These are phyloP conservation scores for Podosphaera xanthii DNA, from an alignment of 2,329 filamentous ascomycete genomes.

Conservation along the genomic window DNA sequence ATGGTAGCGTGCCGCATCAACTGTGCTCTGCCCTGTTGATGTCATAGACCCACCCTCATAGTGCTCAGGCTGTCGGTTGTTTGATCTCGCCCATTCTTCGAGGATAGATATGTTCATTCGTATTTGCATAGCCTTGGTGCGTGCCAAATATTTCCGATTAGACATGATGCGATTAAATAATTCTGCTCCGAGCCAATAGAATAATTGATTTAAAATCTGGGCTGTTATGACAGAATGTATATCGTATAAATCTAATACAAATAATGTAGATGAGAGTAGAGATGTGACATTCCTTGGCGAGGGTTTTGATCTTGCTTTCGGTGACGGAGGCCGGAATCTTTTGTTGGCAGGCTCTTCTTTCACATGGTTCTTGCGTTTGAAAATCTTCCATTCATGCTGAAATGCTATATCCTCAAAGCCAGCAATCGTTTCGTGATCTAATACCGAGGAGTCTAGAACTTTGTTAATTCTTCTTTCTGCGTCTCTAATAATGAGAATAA, in stretches of 20 bases:
- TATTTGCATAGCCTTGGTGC: constrained; percentile 98
- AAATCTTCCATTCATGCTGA: constrained; percentile 95
- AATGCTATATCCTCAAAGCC: constrained; percentile 94
- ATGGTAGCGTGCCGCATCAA: constrained; percentile 65
- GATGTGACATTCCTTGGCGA: constrained; percentile 92
- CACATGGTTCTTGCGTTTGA: constrained; percentile 73
- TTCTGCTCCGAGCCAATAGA: constrained; percentile 92
- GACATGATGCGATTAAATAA: constrained; percentile 97
- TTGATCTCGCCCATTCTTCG: constrained; percentile 86
- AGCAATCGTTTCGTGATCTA: constrained; percentile 94
- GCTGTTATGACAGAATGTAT: constrained; percentile 90
- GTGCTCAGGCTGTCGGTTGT: constrained; percentile 86
- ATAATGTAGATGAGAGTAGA: constrained; percentile 80
- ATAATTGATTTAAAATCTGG: constrained; percentile 74
- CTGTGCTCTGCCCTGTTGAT: constrained; percentile 63
- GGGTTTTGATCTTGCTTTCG: constrained; percentile 75
- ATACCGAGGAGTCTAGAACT: constrained; percentile 75
- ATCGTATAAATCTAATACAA: constrained; percentile 95
- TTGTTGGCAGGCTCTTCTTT: constrained; percentile 84
- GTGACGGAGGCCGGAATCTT: constrained; percentile 74
- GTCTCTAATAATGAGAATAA: constrained; percentile 89
- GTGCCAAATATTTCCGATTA: constrained; percentile 76
- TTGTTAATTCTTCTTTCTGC: constrained; percentile 93
- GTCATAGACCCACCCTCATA: constrained; percentile 81
- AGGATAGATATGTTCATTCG: constrained; percentile 93